These are phyloP conservation scores for Pseudonectria buxi DNA, from an alignment of 2,329 filamentous ascomycete species.

Conservation along the genomic window DNA sequence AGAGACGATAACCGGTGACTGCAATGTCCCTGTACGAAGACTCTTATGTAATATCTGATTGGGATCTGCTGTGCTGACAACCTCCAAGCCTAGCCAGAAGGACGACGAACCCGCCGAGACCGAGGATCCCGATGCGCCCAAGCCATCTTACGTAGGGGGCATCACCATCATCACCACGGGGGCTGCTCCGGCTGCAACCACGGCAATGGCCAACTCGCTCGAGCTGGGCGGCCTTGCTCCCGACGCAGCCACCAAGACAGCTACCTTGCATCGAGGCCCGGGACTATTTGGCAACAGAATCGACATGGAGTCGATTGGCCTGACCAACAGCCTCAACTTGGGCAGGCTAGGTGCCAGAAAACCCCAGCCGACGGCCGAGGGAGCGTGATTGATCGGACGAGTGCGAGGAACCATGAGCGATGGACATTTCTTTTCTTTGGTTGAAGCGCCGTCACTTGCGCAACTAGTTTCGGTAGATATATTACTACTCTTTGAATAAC, in stretches of 20 bases:
- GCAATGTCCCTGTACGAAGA: neutral
- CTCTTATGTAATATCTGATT: no score
- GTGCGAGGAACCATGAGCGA: neutral
- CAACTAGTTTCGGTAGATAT: constrained; percentile 2
- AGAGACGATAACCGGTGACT: constrained; percentile 4
- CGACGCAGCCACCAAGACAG: constrained; percentile 9
- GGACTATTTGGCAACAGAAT: constrained; percentile 18
- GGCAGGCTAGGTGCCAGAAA: constrained; percentile 31
- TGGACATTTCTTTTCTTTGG: neutral
- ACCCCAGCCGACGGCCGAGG: constrained; percentile 11
- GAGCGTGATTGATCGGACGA: constrained; percentile 2
- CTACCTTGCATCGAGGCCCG: constrained; percentile 14
- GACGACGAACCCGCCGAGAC: no score
- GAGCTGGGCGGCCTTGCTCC: constrained; percentile 17
- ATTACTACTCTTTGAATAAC: constrained; percentile 11
- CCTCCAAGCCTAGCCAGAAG: neutral
- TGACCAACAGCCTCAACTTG: constrained; percentile 38
- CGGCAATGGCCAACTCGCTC: constrained; percentile 11
- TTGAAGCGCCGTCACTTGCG: no score
- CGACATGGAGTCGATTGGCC: constrained; percentile 33
- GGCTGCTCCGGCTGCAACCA: constrained; percentile 3
- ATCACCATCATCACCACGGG: constrained; percentile 6
- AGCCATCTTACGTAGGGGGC: neutral
- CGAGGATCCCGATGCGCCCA: no score
- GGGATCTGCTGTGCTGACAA: neutral